Conservation (phyloP, 2,329 filamentous ascomycete species). For the Pseudogymnoascus sp. region DNA sequence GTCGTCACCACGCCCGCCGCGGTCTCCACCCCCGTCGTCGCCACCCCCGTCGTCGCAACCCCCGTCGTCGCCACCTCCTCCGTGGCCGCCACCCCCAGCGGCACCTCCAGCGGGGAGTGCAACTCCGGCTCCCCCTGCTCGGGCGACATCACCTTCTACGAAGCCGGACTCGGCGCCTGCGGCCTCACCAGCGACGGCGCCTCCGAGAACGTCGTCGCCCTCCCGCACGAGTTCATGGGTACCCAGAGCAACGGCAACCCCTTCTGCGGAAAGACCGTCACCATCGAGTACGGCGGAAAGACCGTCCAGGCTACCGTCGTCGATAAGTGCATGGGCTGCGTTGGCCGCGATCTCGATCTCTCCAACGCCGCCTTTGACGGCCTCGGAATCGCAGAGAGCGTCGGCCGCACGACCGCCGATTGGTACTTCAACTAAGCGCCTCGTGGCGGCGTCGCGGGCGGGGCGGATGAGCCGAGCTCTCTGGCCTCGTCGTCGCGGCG, state of each 20-base stretch:
- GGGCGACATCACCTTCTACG: constrained; percentile 71
- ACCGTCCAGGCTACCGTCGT: constrained; percentile 51
- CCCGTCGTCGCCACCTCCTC: constrained; percentile 11
- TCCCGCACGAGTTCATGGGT: constrained; percentile 60
- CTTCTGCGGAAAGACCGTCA: constrained; percentile 63
- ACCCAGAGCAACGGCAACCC: constrained; percentile 57
- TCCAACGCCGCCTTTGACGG: constrained; percentile 48
- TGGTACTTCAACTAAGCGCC: constrained; percentile 40
- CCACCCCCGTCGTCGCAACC: not conserved
- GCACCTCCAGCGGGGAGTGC: constrained; percentile 21
- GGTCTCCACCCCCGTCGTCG: constrained; percentile 11
- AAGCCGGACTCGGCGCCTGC: constrained; percentile 61
- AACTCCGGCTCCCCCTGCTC: constrained; percentile 33
- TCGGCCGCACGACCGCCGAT: constrained; percentile 35
- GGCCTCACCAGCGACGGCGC: constrained; percentile 53
- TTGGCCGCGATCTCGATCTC: constrained; percentile 49
- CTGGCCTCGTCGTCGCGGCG: not conserved
- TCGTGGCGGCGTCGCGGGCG: not conserved
- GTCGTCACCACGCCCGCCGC: constrained; percentile 11
- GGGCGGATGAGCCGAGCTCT: not conserved
- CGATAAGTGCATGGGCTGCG: constrained; percentile 72
- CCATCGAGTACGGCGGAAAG: constrained; percentile 53
- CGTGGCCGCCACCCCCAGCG: constrained; percentile 18
- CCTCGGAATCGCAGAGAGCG: constrained; percentile 40
- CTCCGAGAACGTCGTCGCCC: constrained; percentile 58